phyloP scores from a whole-genome alignment of 2,329 filamentous ascomycete species.

The Aspergillus unguis region DNA sequence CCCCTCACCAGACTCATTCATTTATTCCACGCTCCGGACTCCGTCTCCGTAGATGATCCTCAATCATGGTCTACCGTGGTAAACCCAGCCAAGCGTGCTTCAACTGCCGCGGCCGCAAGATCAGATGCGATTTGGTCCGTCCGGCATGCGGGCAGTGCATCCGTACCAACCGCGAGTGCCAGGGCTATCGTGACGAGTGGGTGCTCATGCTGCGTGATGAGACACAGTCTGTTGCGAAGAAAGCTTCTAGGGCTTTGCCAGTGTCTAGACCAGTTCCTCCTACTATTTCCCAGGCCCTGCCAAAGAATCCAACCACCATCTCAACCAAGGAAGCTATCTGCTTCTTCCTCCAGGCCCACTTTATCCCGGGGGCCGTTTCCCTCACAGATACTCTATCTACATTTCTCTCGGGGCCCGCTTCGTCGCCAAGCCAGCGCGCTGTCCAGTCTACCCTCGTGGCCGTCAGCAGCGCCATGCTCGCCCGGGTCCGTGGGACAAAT shows the following conservation, averaged over 20 bases:
- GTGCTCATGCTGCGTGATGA: conserved; percentile 66
- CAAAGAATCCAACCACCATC: conserved; percentile 22
- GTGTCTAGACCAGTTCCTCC: neutral
- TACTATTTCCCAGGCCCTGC: neutral
- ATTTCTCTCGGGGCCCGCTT: conserved; percentile 17
- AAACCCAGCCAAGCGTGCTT: conserved; percentile 45
- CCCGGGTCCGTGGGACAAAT: conserved; percentile 51
- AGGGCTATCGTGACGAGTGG: conserved; percentile 63
- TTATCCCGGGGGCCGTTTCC: conserved; percentile 27
- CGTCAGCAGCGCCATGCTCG: conserved; percentile 57
- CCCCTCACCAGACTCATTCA: too few species aligned
- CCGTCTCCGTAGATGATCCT: too few species aligned
- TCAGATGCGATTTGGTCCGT: conserved; percentile 56
- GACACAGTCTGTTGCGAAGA: conserved; percentile 59
- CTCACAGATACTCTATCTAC: conserved; percentile 21
- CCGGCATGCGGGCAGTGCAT: conserved; percentile 62
- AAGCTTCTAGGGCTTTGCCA: conserved; percentile 38
- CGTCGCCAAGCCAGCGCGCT: conserved; percentile 26
- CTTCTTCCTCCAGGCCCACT: conserved; percentile 35
- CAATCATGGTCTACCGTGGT: conserved; percentile 40
- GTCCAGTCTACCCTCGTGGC: conserved; percentile 52
- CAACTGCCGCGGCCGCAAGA: conserved; percentile 43
- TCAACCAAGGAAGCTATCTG: conserved; percentile 33
- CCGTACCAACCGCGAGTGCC: conserved; percentile 58
- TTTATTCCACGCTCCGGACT: too few species aligned